Evolutionary conservation across 2,329 filamentous ascomycete species (phyloP).

Genomic region (Scedosporium dehoogii): DNA sequence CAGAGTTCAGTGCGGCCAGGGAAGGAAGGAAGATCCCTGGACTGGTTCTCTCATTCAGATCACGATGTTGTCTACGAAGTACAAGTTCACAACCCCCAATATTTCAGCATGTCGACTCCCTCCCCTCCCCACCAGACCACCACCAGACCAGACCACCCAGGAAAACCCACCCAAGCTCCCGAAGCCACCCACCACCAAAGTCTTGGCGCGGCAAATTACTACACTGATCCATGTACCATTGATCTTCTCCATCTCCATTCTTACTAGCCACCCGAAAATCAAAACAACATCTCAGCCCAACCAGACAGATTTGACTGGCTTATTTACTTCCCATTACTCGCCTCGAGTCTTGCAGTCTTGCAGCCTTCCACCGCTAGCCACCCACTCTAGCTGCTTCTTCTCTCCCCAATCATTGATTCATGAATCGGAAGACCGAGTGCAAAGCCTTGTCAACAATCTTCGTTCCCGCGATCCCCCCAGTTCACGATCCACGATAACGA

Average conservation of each 20-base stretch:
- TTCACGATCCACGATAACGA: not conserved
- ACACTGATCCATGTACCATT: not conserved
- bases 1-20: too few species aligned
- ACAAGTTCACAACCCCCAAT: too few species aligned
- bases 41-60: too few species aligned
- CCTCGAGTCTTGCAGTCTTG: not conserved
- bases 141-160: not conserved
- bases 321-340: not conserved
- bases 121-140: not conserved
- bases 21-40: too few species aligned
- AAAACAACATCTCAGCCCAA: conserved; percentile 8
- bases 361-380: conserved; percentile 3
- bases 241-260: not conserved
- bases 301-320: not conserved
- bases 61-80: too few species aligned
- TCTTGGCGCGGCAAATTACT: conserved; percentile 3
- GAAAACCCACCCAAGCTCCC: not conserved
- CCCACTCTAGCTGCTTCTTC: not conserved
- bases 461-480: not conserved
- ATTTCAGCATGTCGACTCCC: not conserved
- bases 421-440: not conserved
- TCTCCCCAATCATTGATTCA: not conserved
- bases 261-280: not conserved
- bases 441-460: not conserved
- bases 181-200: not conserved